Evolutionary conservation across 2,329 filamentous ascomycete genomes (phyloP).

Genomic region (Aspergillus sp.): DNA sequence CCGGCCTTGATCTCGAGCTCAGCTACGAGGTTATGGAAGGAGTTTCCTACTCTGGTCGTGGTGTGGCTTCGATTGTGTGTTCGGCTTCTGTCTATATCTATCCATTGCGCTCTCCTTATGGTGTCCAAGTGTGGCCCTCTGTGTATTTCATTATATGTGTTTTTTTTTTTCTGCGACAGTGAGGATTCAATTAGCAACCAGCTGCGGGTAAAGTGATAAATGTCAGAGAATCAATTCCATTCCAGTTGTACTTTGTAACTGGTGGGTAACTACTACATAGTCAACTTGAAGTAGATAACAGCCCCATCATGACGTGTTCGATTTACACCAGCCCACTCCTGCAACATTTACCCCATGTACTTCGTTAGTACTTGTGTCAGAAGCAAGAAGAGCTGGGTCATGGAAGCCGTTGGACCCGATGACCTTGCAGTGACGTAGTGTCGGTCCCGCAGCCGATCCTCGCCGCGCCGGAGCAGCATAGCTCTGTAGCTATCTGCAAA

Average conservation of each 20-base stretch:
- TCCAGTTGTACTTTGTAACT: no score
- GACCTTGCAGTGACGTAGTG: slow-evolving; percentile 6
- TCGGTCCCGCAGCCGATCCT: neutral
- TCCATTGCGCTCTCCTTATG: neutral
- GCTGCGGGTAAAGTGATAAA: slow-evolving; percentile 10
- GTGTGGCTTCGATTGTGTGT: slow-evolving; percentile 25
- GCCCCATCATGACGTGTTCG: slow-evolving; percentile 5
- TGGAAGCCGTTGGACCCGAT: slow-evolving; percentile 1
- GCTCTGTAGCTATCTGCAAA: neutral
- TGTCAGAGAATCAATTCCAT: slow-evolving; percentile 1
- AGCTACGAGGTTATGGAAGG: slow-evolving; percentile 27
- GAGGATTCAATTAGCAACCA: neutral
- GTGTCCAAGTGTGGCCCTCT: slow-evolving; percentile 2
- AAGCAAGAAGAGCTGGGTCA: neutral
- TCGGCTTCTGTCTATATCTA: slow-evolving; percentile 19
- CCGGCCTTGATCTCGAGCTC: slow-evolving; percentile 29
- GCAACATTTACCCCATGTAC: neutral
- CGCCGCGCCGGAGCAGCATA: neutral
- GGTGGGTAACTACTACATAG: no score
- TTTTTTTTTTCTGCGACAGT: slow-evolving; percentile 20
- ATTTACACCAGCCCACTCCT: neutral
- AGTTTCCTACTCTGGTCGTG: slow-evolving; percentile 29
- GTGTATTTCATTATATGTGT: slow-evolving; percentile 15
- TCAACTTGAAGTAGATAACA: no score
- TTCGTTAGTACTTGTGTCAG: neutral